A percentile compares a stretch with the other conserved stretches of the same genome.
Evolutionary conservation across 306 rosid species (phyloP).

Genomic region (Carpinus viminea): DNA sequence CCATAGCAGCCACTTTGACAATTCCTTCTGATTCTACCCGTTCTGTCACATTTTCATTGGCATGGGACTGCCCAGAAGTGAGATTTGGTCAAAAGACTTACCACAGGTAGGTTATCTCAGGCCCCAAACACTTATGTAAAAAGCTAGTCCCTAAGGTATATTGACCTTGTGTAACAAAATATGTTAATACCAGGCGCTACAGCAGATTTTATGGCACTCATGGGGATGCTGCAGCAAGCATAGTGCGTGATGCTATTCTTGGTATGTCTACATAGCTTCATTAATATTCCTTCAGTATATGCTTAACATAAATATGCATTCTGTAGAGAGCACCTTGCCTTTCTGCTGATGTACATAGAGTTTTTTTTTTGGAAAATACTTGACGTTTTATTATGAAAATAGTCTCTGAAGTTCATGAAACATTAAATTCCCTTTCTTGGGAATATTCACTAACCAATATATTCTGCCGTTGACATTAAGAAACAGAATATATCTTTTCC

Average conservation of each 20-base stretch:
- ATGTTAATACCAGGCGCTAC: conserved; percentile 71
- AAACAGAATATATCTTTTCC: neutral
- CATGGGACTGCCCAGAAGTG: conserved; percentile 94
- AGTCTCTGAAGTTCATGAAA: neutral
- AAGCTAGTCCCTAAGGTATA: neutral
- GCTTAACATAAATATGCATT: neutral
- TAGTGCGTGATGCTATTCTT: conserved; percentile 86
- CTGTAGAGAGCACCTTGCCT: neutral
- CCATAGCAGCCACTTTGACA: conserved; percentile 80
- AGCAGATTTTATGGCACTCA: conserved; percentile 77
- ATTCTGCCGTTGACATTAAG: neutral
- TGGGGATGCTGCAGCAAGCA: conserved; percentile 81
- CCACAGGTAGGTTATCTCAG: conserved; percentile 61
- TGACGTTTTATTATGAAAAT: neutral
- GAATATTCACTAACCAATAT: neutral
- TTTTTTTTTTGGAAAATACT: neutral
- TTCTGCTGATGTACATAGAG: neutral
- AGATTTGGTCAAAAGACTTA: conserved; percentile 66
- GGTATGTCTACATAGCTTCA: conserved; percentile 35
- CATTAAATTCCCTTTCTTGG: neutral
- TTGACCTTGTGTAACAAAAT: neutral
- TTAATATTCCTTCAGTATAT: conserved; percentile 22
- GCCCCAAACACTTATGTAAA: neutral
- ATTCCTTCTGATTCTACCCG: conserved; percentile 65
- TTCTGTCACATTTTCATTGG: conserved; percentile 80